phyloP scores from a whole-genome alignment of 176 grass and related monocot genomes.

The Oryza punctata region DNA sequence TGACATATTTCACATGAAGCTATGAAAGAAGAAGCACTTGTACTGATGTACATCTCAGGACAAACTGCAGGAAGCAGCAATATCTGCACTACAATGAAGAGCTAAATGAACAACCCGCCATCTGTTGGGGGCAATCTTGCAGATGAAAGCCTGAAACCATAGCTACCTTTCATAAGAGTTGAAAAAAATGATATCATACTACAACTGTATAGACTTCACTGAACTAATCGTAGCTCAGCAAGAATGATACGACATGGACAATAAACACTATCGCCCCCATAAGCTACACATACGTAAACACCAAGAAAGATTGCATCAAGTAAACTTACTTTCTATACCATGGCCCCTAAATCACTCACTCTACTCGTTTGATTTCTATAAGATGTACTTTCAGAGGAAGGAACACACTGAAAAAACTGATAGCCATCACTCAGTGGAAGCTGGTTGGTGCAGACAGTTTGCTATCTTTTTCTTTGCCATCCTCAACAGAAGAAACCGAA shows the following conservation, averaged over 20 bases:
- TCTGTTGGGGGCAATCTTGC: background rate
- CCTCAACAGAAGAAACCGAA: conserved; percentile 22
- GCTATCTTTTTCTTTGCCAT: conserved; percentile 1
- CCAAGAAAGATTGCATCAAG: background rate
- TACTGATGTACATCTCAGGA: too few relatives aligned
- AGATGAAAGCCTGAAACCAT: background rate
- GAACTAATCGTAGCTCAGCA: background rate
- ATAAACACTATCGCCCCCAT: background rate
- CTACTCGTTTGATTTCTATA: background rate
- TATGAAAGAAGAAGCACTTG: too few relatives aligned
- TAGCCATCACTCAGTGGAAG: conserved; percentile 40
- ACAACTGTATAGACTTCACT: background rate
- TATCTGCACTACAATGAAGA: too few relatives aligned
- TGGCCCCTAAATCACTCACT: background rate
- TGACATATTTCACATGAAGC: too few relatives aligned
- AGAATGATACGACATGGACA: background rate
- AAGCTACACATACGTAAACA: background rate
- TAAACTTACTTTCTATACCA: background rate
- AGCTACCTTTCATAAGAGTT: background rate
- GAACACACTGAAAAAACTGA: background rate
- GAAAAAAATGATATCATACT: background rate
- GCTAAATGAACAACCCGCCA: background rate
- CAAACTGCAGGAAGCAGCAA: too few relatives aligned
- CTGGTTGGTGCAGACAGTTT: conserved; percentile 29
- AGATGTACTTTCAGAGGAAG: background rate